A percentile compares a stretch with the other conserved stretches of the same genome.
These are phyloP conservation scores for Calycina herbarum DNA, from an alignment of 2,329 filamentous ascomycete genomes.

Conservation along the genomic window DNA sequence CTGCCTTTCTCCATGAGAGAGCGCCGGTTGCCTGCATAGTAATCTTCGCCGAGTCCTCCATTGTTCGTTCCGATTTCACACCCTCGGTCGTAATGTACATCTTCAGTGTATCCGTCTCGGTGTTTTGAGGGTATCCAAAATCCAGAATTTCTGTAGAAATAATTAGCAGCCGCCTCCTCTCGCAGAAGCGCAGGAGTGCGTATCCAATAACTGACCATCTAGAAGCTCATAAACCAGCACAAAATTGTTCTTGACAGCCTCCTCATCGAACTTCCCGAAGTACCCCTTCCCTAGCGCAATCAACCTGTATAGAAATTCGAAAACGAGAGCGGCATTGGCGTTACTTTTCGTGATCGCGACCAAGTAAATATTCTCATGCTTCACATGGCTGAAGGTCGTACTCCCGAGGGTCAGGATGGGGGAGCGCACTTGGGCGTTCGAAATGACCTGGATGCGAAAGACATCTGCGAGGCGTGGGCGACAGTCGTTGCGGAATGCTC, in stretches of 20 bases:
- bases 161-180: constrained; percentile 17
- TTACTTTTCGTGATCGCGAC: constrained; percentile 99
- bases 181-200: background rate
- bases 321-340: constrained; percentile 95
- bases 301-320: constrained; percentile 94
- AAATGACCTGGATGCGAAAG: constrained; percentile 99
- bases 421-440: constrained; percentile 94
- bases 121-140: constrained; percentile 98
- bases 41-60: constrained; percentile 94
- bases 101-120: constrained; percentile 96
- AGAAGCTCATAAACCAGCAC: constrained; percentile 96
- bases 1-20: constrained; percentile 92
- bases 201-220: constrained; percentile 63
- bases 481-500: constrained; percentile 97
- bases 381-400: constrained; percentile 99
- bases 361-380: constrained; percentile 98
- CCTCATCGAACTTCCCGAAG: constrained; percentile 98
- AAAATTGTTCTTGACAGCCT: constrained; percentile 99
- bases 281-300: constrained; percentile 90
- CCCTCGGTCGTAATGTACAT: constrained; percentile 99
- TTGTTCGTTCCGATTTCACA: constrained; percentile 84
- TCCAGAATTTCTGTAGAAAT: constrained; percentile 80
- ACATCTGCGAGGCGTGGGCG: constrained; percentile 96
- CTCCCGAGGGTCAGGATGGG: constrained; percentile 96
- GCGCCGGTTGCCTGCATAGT: constrained; percentile 99